phyloP scores from a whole-genome alignment of 257 asterid genomes.

The Nicotiana obtusifolia region DNA sequence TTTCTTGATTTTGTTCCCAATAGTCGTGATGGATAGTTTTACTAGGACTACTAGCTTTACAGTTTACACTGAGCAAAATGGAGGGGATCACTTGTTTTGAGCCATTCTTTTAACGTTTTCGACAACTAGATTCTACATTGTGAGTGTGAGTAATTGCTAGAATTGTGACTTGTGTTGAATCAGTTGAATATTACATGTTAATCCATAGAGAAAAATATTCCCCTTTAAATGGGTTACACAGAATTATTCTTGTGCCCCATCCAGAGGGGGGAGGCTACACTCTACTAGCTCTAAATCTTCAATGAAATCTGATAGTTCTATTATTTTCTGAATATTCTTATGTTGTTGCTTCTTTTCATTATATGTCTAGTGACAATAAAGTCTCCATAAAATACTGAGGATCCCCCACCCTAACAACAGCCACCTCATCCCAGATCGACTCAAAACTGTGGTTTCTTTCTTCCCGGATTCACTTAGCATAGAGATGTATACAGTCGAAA shows the following conservation, averaged over 20 bases:
- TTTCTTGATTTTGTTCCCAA: background rate
- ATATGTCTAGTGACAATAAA: background rate
- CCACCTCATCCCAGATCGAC: background rate
- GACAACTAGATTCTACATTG: background rate
- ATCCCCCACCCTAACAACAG: background rate
- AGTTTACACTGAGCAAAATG: background rate
- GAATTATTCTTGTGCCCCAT: background rate
- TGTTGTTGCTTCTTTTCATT: background rate
- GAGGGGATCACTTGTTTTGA: background rate
- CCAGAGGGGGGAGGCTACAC: background rate
- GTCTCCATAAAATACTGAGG: background rate
- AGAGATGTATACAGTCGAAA: background rate
- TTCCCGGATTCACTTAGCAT: background rate
- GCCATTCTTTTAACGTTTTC: background rate
- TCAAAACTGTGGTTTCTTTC: conserved; percentile 3
- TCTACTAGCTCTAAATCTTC: background rate
- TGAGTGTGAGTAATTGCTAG: background rate
- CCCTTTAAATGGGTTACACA: background rate
- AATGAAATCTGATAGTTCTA: background rate
- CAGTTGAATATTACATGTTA: background rate
- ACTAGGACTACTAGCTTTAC: background rate
- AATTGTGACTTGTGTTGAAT: background rate
- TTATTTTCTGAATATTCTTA: background rate
- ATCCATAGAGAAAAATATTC: background rate
- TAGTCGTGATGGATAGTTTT: background rate